Evolutionary conservation across 257 asterid species (phyloP).

Genomic region (Solanum pinnatisectum): DNA sequence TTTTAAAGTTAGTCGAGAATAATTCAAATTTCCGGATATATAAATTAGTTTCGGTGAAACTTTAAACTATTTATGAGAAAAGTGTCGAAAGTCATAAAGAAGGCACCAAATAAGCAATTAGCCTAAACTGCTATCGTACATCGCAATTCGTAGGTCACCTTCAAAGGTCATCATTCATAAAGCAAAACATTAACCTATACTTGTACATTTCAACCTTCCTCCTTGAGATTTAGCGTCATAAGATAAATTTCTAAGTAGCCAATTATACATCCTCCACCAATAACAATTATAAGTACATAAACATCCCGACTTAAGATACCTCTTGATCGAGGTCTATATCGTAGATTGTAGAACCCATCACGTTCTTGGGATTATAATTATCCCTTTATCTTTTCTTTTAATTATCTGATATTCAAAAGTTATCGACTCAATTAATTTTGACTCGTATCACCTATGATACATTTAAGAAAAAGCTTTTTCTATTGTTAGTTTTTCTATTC

Average conservation of each 20-base stretch:
- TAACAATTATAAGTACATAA: background rate
- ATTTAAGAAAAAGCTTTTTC: background rate
- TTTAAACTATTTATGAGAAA: background rate
- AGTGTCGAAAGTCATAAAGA: background rate
- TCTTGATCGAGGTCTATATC: background rate
- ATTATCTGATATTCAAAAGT: background rate
- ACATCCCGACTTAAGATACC: background rate
- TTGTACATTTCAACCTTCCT: background rate
- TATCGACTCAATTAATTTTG: background rate
- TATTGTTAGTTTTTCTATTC: background rate
- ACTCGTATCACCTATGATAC: background rate
- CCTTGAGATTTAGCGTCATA: background rate
- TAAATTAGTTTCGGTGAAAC: background rate
- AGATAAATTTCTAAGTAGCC: background rate
- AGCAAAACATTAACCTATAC: background rate
- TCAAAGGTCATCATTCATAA: background rate
- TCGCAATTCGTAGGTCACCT: background rate
- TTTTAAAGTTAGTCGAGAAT: too few species aligned
- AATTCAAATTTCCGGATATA: too few species aligned
- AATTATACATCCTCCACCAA: background rate
- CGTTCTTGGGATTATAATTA: background rate
- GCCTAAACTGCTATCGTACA: background rate
- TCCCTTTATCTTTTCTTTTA: background rate
- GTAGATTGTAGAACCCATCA: background rate
- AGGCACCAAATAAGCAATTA: background rate